Evolutionary conservation across 768 basidiomycete species (phyloP).

Genomic region (Rhizopogon rudus): DNA sequence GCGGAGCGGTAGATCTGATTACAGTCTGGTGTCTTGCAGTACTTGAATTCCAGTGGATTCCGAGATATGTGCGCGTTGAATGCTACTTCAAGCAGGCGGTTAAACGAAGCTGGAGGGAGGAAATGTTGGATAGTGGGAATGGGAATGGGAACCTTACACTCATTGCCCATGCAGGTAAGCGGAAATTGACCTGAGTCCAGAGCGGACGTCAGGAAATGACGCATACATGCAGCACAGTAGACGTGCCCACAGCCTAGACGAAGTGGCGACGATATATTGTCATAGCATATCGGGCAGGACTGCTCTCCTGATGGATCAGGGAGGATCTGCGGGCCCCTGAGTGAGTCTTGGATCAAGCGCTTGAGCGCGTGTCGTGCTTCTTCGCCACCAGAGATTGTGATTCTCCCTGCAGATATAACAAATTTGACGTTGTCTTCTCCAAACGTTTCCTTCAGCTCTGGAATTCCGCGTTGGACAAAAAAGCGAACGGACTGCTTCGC

Average conservation of each 20-base stretch:
- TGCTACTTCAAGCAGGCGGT: conserved; percentile 49
- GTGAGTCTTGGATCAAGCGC: conserved; percentile 39
- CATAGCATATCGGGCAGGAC: conserved; percentile 53
- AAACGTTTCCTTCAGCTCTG: conserved; percentile 44
- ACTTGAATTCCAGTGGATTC: conserved; percentile 56
- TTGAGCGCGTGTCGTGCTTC: conserved; percentile 45
- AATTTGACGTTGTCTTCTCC: conserved; percentile 52
- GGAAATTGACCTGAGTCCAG: conserved; percentile 57
- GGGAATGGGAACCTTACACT: conserved; percentile 54
- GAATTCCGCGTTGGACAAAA: conserved; percentile 47
- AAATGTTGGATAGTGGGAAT: conserved; percentile 46
- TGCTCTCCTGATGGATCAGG: conserved; percentile 3
- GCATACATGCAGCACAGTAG: conserved; percentile 62
- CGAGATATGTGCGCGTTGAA: conserved; percentile 54
- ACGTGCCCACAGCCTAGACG: conserved; percentile 57
- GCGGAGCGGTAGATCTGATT: conserved; percentile 61
- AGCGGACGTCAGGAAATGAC: conserved; percentile 51
- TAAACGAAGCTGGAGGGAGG: conserved; percentile 47
- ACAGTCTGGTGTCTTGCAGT: conserved; percentile 79
- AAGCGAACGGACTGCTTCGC: conserved; percentile 38
- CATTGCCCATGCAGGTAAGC: conserved; percentile 60
- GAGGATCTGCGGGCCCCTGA: conserved; percentile 13
- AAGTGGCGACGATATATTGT: conserved; percentile 36
- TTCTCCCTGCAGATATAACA: conserved; percentile 33
- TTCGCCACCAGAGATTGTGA: conserved; percentile 54